These are phyloP conservation scores for Candida caryicola DNA, from an alignment of 805 yeast genomes.

Conservation along the genomic window DNA sequence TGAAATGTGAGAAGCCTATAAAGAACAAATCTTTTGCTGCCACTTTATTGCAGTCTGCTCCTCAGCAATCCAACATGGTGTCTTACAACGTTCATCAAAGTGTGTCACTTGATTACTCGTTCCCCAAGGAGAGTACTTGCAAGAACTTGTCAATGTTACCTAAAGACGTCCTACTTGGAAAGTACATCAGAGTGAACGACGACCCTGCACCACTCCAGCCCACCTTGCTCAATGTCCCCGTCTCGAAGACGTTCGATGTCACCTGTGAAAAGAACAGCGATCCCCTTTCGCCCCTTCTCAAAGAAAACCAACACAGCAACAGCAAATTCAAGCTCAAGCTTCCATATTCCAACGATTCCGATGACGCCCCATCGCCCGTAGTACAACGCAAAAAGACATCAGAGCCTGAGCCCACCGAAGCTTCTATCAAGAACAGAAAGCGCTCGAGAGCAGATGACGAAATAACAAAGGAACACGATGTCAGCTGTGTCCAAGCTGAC, in stretches of 20 bases:
- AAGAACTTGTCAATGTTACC: constrained; percentile 6
- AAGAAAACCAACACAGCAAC: constrained; percentile 15
- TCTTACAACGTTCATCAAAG: constrained; percentile 2
- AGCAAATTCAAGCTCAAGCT: constrained; percentile 13
- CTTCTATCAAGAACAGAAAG: neutral
- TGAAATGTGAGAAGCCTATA: neutral
- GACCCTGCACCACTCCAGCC: constrained; percentile 11
- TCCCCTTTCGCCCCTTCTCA: constrained; percentile 22
- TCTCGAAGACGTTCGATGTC: constrained; percentile 9
- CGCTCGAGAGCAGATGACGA: constrained; percentile 1
- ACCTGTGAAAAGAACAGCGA: constrained; percentile 11
- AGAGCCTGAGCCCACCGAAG: constrained; percentile 1
- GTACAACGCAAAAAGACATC: constrained; percentile 3
- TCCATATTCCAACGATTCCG: constrained; percentile 11
- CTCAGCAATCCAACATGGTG: constrained; percentile 1
- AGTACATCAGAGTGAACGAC: constrained; percentile 17
- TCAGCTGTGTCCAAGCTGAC: constrained; percentile 6
- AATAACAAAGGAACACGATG: constrained; percentile 1
- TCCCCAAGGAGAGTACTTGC: constrained; percentile 6
- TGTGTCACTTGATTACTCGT: constrained; percentile 22
- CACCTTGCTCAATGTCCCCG: constrained; percentile 11
- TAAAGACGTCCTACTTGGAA: constrained; percentile 16
- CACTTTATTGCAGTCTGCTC: too few species aligned
- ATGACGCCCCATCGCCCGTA: too few species aligned
- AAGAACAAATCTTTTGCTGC: neutral